Base-by-base conservation (phyloP, 805 yeast genomes). In the Maudiozyma barnettii region DNA sequence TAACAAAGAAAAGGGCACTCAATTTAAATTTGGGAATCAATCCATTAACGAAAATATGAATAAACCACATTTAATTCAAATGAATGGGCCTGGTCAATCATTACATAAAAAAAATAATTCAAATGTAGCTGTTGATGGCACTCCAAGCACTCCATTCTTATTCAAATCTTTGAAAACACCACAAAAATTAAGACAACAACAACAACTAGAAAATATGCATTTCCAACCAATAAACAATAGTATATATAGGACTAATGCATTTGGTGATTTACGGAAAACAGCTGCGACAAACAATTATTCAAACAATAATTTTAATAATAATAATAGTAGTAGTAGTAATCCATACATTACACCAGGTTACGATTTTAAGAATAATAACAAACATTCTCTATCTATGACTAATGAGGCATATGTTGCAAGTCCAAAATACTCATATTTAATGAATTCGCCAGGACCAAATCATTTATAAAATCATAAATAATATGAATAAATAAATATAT, bases 361-460 rank as follows among this genome's bases (percentile, higher is more conserved):
- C 8, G 10, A 26, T 26, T 26, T 12, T 12, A 19, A 12, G 20
- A 21, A 39, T 9, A 26, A 16, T 26, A 21, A 22, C 14, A 14
- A 13, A 5, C 10, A 23, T 12, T 9, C 16, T n/a, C 6, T 18
- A 39, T 14, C 39, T 10, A 18, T 19, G 22, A n/a, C 13, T 18
- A 19, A 16, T 12, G 49, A 43, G 21, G 63, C 67, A 16, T 65
- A 65, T 48, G 63, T 59, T 33, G 66, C 68, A 19, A 64, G 68
- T 49, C 58, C 56, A 41, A 64, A 59, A 48, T 65, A 64, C 44
- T 54, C 64, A 20, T 65, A 63, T 45, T 57, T 64, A 59, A 63
- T 61, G 60, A 58, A 61, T 30, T 57, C 66, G 4, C 66, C 66
- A 22, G 57, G 63, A 40, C 61, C 65, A 8, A 52, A 39, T 14